Base-by-base conservation (phyloP, 441 rosid species). In the Cnidoscolus chayamansa region DNA sequence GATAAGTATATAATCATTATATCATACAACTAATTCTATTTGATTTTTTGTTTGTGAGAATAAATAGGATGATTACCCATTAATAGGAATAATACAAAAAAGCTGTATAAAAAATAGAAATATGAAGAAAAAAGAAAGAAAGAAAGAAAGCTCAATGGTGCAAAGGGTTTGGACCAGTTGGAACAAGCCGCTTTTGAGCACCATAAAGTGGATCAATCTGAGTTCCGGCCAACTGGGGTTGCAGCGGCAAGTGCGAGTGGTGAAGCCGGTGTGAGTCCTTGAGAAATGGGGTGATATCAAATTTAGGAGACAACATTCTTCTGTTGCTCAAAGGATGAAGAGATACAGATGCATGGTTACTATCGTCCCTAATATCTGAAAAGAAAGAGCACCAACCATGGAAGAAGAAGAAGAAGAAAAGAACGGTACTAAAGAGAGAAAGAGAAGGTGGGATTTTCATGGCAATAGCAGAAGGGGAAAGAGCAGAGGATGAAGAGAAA, bases 91-190 rank as follows among this genome's bases (percentile, higher is more conserved):
- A 61, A 72, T 67, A 68, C 76, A 72, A 72, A 40, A 25, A 9
- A 68, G 16, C 13, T 53, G 37, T 76, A 51, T 35, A 35, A 11
- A 35, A 11, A 20, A 58, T 37, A 65, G 70, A 76, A 73, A 47
- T 5, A 63, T 7, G 20, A 45, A 25, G 25, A 60, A 74, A 1
- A 10, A 54, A 32, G 30, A 31, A 0, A 54, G 10, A 54, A 35
- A 7, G 37, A 43, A 37, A 40, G 37, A 58, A 6, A 16, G 76
- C 69, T 90, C 80, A 89, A 72, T 92, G 94, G 83, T 92, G 97
- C 84, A 90, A 75, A 1, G 97, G 97, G 79, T 92, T 92, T 56
- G 97, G 97, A 75, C 97, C 96, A 40, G 86, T 80, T 48, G 97
- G 97, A 59, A 90, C 90, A 43, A 85, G 86, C 58, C 94, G 85